Percentiles rank a stretch among this genome's conserved stretches.
Conservation (phyloP, 208 protist species). For the Eutreptiella sp. region DNA sequence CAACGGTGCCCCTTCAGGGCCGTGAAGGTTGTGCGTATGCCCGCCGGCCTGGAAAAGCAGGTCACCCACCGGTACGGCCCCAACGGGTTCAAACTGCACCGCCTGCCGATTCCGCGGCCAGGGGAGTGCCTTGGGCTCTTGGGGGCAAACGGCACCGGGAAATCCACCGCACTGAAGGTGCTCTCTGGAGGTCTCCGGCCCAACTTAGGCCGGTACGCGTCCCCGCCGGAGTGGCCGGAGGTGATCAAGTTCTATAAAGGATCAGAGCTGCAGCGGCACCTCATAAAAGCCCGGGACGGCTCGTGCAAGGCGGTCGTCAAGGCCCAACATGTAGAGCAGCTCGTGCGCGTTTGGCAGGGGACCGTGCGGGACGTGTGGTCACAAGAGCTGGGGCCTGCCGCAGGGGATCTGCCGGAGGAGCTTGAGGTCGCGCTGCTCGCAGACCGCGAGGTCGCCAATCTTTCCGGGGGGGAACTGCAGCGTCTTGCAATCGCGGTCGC, state of each 20-base stretch:
- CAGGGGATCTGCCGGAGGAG: too few species aligned
- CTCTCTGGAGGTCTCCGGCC: slow-evolving; percentile 14
- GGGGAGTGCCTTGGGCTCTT: slow-evolving; percentile 20
- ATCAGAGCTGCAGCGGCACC: too few species aligned
- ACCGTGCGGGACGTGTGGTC: too few species aligned
- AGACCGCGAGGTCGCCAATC: too few species aligned
- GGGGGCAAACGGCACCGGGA: slow-evolving; percentile 28
- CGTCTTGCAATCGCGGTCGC: slow-evolving; percentile 22
- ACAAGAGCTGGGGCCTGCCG: too few species aligned
- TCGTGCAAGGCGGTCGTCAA: too few species aligned
- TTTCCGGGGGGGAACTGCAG: slow-evolving; percentile 27
- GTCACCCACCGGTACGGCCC: slow-evolving; percentile 14
- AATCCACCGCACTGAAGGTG: slow-evolving; percentile 29
- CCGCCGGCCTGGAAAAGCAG: background rate
- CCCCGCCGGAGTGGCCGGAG: slow-evolving; percentile 6
- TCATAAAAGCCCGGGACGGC: too few species aligned
- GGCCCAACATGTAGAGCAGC: too few species aligned
- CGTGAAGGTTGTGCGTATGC: slow-evolving; percentile 26
- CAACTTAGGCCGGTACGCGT: slow-evolving; percentile 3
- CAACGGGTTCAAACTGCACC: slow-evolving; percentile 29
- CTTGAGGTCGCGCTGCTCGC: too few species aligned
- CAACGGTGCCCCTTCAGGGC: slow-evolving; percentile 26
- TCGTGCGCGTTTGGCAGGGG: too few species aligned
- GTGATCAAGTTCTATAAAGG: slow-evolving; percentile 15
- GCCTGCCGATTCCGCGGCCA: background rate